Evolutionary conservation across 2,329 filamentous ascomycete genomes (phyloP).

Genomic region (Cordyceps militaris): DNA sequence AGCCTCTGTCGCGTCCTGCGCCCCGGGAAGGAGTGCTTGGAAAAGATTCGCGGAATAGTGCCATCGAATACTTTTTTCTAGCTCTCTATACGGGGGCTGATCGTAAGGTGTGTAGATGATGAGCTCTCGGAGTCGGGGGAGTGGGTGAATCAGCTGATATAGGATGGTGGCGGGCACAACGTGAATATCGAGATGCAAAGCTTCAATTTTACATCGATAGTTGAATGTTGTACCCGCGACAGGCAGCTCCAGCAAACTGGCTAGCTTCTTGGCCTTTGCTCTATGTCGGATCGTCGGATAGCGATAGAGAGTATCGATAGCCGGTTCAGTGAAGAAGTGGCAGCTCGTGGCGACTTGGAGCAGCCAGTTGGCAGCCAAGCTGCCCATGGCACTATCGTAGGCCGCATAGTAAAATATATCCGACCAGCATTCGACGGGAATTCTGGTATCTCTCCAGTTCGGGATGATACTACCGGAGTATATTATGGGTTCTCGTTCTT

Average conservation of each 20-base stretch:
- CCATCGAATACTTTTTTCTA: constrained; percentile 57
- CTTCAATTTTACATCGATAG: constrained; percentile 65
- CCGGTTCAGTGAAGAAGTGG: constrained; percentile 61
- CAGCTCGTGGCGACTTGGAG: constrained; percentile 56
- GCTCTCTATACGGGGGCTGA: constrained; percentile 55
- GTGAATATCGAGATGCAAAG: constrained; percentile 64
- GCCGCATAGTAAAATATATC: constrained; percentile 65
- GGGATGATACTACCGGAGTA: constrained; percentile 31
- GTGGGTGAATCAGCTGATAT: constrained; percentile 51
- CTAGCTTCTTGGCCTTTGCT: constrained; percentile 38
- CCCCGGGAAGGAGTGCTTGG: constrained; percentile 50
- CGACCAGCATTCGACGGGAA: constrained; percentile 63
- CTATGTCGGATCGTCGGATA: constrained; percentile 54
- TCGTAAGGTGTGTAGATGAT: constrained; percentile 67
- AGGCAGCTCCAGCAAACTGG: constrained; percentile 47
- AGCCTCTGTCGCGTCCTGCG: constrained; percentile 27
- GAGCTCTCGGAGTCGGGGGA: constrained; percentile 62
- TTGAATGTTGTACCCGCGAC: constrained; percentile 45
- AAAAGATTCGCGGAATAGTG: constrained; percentile 62
- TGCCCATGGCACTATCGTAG: constrained; percentile 33
- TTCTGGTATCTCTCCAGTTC: constrained; percentile 44
- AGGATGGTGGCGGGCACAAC: constrained; percentile 39
- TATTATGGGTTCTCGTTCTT: not conserved
- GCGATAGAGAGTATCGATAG: constrained; percentile 64
- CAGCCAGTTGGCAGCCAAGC: constrained; percentile 54